Percentiles rank a stretch among this genome's conserved stretches.
Conservation (phyloP, 345 rosid species). For the Barbarea vulgaris region DNA sequence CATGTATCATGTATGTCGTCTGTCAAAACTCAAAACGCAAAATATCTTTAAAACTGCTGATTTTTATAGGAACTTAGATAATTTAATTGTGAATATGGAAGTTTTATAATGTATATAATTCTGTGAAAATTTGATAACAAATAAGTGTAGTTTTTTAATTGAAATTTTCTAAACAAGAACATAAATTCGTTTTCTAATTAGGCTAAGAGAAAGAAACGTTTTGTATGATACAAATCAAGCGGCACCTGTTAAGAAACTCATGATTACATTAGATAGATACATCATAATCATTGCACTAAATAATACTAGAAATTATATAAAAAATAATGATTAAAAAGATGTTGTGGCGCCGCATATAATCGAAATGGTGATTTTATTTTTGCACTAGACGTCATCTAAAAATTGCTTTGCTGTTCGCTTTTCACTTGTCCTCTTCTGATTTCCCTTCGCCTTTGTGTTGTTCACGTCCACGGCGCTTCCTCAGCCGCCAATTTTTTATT, state of each 20-base stretch:
- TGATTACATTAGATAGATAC: neutral
- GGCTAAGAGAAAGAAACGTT: neutral
- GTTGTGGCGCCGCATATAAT: conserved; percentile 42
- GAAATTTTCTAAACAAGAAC: neutral
- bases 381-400: conserved; percentile 30
- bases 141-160: neutral
- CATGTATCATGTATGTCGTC: neutral
- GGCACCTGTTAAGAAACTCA: neutral
- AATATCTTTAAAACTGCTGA: neutral
- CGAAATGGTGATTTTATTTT: neutral
- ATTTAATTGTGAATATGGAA: neutral
- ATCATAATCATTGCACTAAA: conserved; percentile 19
- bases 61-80: neutral
- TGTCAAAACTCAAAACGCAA: no score
- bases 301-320: neutral
- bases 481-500: conserved; percentile 42
- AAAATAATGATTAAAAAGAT: neutral
- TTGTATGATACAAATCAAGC: neutral
- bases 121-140: neutral
- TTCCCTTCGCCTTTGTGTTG: conserved; percentile 16
- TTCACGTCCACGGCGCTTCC: conserved; percentile 34
- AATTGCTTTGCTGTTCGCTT: conserved; percentile 16
- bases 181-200: neutral
- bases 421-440: conserved; percentile 24
- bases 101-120: neutral